phyloP scores from a whole-genome alignment of 2,329 filamentous ascomycete species.

The Botrytis fragariae region DNA sequence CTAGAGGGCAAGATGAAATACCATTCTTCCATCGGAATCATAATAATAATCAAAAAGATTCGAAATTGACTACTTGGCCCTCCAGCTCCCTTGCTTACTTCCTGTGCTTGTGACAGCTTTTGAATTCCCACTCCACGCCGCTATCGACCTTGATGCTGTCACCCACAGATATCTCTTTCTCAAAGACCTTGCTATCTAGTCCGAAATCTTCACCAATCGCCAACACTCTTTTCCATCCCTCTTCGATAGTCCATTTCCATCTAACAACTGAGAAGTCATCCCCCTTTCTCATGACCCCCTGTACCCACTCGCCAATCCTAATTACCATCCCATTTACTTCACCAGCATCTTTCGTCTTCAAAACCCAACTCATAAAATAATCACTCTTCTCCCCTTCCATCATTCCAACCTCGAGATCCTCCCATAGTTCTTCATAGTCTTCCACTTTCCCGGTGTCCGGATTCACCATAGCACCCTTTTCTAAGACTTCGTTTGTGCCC shows the following conservation, averaged over 20 bases:
- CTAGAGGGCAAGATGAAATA: not conserved
- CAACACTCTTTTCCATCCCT: conserved; percentile 20
- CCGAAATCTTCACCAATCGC: conserved; percentile 17
- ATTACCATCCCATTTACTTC: conserved; percentile 27
- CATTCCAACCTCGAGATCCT: conserved; percentile 30
- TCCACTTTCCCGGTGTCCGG: conserved; percentile 33
- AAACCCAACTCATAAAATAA: conserved; percentile 27
- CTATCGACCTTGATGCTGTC: conserved; percentile 15
- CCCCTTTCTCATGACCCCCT: conserved; percentile 27
- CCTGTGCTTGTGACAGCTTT: conserved; percentile 12
- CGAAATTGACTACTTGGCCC: not conserved
- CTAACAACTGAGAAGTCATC: conserved; percentile 24
- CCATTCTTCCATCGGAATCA: conserved; percentile 2
- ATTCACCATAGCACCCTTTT: conserved; percentile 36
- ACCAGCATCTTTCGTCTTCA: conserved; percentile 20
- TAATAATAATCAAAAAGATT: not conserved
- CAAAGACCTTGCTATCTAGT: conserved; percentile 10
- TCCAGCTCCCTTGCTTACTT: not conserved
- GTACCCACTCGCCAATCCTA: conserved; percentile 27
- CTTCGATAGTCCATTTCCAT: conserved; percentile 27
- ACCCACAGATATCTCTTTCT: conserved; percentile 7
- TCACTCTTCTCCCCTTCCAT: conserved; percentile 14
- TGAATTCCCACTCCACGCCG: conserved; percentile 24
- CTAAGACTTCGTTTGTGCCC: conserved; percentile 31
- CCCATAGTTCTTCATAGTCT: conserved; percentile 40